Percentiles rank a stretch among this genome's conserved stretches.
Conservation (phyloP, 2,329 filamentous ascomycete species). For the Curvularia hawaiiensis region DNA sequence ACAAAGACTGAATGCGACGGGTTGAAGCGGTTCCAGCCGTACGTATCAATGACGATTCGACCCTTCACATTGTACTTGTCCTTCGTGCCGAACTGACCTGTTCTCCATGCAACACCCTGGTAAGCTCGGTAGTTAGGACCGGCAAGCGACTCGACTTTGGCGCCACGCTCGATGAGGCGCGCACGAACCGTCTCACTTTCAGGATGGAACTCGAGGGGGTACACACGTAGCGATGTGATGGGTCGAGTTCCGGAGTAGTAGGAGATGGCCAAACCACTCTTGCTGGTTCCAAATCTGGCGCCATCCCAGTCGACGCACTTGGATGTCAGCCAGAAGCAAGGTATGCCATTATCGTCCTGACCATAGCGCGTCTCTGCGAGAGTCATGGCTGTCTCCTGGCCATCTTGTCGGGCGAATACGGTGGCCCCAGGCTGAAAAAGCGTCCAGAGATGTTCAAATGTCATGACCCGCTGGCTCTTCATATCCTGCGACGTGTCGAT, state of each 20-base stretch:
- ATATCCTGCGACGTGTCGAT: conserved; percentile 50
- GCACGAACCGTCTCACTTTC: conserved; percentile 47
- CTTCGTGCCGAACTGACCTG: conserved; percentile 40
- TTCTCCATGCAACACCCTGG: conserved; percentile 51
- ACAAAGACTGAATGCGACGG: conserved; percentile 49
- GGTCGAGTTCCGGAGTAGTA: conserved; percentile 48
- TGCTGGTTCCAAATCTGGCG: conserved; percentile 39
- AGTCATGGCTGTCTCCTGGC: conserved; percentile 43
- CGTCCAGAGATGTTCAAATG: conserved; percentile 53
- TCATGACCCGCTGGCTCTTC: conserved; percentile 49
- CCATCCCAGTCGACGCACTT: conserved; percentile 49
- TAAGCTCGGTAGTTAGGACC: conserved; percentile 59
- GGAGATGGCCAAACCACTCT: conserved; percentile 37
- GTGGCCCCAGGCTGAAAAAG: conserved; percentile 48
- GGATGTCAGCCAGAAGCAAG: conserved; percentile 46
- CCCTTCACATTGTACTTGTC: conserved; percentile 55
- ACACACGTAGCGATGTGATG: conserved; percentile 51
- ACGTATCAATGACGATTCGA: conserved; percentile 58
- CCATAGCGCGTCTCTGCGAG: conserved; percentile 39
- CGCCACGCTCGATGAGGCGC: conserved; percentile 53
- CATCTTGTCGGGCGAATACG: conserved; percentile 44
- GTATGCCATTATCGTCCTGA: conserved; percentile 40
- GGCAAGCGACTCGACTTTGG: conserved; percentile 53
- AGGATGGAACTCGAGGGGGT: conserved; percentile 53
- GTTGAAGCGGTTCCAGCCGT: conserved; percentile 59